Base-by-base conservation (phyloP, 768 basidiomycete genomes). In the Pleurotus citrinopileatus region DNA sequence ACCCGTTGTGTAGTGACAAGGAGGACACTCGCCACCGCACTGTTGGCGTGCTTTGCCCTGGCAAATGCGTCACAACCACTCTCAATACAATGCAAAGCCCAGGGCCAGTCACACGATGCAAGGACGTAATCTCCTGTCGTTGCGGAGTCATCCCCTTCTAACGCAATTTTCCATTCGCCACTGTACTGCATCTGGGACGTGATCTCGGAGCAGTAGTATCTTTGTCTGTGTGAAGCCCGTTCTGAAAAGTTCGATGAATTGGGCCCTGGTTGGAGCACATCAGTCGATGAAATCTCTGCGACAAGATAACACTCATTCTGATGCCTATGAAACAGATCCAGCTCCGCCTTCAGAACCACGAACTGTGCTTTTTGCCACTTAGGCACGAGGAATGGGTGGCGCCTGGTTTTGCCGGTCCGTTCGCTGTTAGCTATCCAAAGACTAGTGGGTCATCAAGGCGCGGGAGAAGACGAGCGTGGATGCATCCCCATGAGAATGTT, bases 271-370 rank as follows among this genome's bases (percentile, higher is more conserved):
- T 27, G 43, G 43, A 44, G 43, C 10, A 17, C 40, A 22, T 23
- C 23, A 17, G 25, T 13, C 19, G 10, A 20, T 23, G 19, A 25
- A 22, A 44, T 44, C 43, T 44, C 7, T 44, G 43, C 10, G 43
- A 26, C 43, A 9, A 42, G 40, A 42, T n/a, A 42, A 20, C 2
- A 22, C 40, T 42, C 2, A 3, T 44, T 27, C 26, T 44, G 43
- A 44, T 44, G 43, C 25, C 43, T 44, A 22, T 44, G 43, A 44
- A 44, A 44, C 43, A 44, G 43, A 44, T 44, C 19, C 26, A 44
- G 20, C 43, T 40, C 43, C 43, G 17, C 25, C 43, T n/a, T n/a
- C n/a, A n/a, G n/a, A n/a, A n/a, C n/a, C n/a, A n/a, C n/a, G n/a
- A n/a, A n/a, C n/a, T n/a, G n/a, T n/a, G n/a, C n/a, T n/a, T n/a